These are phyloP conservation scores for Citrus medica DNA, from an alignment of 345 rosid genomes.

Conservation along the genomic window DNA sequence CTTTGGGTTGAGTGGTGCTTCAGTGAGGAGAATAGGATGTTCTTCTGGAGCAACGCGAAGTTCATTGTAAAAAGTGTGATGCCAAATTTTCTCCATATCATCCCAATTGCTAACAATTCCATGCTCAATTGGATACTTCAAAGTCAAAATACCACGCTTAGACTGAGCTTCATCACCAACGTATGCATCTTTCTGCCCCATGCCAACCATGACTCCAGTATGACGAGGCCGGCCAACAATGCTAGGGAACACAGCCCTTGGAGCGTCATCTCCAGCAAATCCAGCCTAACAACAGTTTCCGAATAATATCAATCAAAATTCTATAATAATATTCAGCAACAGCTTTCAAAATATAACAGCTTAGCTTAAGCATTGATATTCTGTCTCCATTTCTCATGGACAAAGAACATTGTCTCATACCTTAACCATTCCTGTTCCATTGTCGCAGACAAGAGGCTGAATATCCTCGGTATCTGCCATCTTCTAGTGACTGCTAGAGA, in stretches of 20 bases:
- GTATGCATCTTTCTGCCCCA: slow-evolving; percentile 74
- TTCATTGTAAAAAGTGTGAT: slow-evolving; percentile 72
- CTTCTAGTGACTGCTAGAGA: slow-evolving; percentile 12
- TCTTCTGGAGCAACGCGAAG: slow-evolving; percentile 83
- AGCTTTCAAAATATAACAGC: background rate
- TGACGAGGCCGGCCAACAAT: slow-evolving; percentile 69
- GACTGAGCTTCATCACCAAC: slow-evolving; percentile 82
- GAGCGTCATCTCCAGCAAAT: slow-evolving; percentile 72
- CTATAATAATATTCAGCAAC: background rate
- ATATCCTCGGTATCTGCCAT: slow-evolving; percentile 37
- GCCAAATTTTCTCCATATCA: slow-evolving; percentile 67
- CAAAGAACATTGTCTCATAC: slow-evolving; percentile 9
- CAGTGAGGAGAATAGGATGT: slow-evolving; percentile 78
- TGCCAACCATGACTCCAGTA: slow-evolving; percentile 73
- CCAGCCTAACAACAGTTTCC: slow-evolving; percentile 45
- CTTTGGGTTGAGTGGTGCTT: slow-evolving; percentile 75
- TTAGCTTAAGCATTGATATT: background rate
- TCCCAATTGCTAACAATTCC: slow-evolving; percentile 85
- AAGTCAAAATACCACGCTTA: slow-evolving; percentile 69
- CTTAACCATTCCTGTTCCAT: slow-evolving; percentile 56
- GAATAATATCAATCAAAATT: background rate
- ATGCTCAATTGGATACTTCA: slow-evolving; percentile 77
- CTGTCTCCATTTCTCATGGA: background rate
- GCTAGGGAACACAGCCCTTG: slow-evolving; percentile 72
- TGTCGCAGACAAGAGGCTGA: slow-evolving; percentile 51